Conservation (phyloP, 1,139 yeast species). For the Suhomyces bribrorum region DNA sequence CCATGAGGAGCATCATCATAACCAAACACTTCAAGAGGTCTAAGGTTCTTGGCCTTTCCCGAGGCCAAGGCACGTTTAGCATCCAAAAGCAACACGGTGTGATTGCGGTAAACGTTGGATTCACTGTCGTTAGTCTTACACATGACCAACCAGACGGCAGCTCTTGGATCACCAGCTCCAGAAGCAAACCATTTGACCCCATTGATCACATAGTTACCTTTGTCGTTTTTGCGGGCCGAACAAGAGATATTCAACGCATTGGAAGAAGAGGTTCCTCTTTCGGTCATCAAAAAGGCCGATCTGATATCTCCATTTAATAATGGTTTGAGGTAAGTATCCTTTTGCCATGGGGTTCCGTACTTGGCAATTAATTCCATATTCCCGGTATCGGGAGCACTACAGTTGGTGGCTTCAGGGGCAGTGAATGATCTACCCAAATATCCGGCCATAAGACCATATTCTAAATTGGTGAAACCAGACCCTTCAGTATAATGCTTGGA, state of each 20-base stretch:
- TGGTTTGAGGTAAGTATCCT: slow-evolving; percentile 55
- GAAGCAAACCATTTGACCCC: slow-evolving; percentile 79
- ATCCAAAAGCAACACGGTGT: slow-evolving; percentile 61
- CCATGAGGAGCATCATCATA: slow-evolving; percentile 78
- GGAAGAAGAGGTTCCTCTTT: slow-evolving; percentile 64
- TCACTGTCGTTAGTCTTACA: slow-evolving; percentile 53
- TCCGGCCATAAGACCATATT: slow-evolving; percentile 71
- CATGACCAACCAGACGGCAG: slow-evolving; percentile 66
- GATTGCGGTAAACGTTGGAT: slow-evolving; percentile 47
- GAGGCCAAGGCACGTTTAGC: slow-evolving; percentile 52
- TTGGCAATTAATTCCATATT: slow-evolving; percentile 70
- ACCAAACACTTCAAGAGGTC: slow-evolving; percentile 63
- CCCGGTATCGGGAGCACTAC: slow-evolving; percentile 74
- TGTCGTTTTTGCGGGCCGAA: slow-evolving; percentile 43
- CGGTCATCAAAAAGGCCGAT: slow-evolving; percentile 74
- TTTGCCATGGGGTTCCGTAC: slow-evolving; percentile 57
- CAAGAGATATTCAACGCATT: slow-evolving; percentile 66
- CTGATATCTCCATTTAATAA: slow-evolving; percentile 60
- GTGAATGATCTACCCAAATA: slow-evolving; percentile 58
- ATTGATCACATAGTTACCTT: slow-evolving; percentile 56
- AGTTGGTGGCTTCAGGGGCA: slow-evolving; percentile 67
- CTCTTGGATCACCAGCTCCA: slow-evolving; percentile 73
- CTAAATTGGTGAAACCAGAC: slow-evolving; percentile 65
- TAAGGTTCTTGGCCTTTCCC: slow-evolving; percentile 51
- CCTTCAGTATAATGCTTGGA: slow-evolving; percentile 60